Evolutionary conservation across 768 basidiomycete genomes (phyloP), one percentile per base, ranked within the genome.

Genomic region (Lanmaoa rubissima): DNA sequence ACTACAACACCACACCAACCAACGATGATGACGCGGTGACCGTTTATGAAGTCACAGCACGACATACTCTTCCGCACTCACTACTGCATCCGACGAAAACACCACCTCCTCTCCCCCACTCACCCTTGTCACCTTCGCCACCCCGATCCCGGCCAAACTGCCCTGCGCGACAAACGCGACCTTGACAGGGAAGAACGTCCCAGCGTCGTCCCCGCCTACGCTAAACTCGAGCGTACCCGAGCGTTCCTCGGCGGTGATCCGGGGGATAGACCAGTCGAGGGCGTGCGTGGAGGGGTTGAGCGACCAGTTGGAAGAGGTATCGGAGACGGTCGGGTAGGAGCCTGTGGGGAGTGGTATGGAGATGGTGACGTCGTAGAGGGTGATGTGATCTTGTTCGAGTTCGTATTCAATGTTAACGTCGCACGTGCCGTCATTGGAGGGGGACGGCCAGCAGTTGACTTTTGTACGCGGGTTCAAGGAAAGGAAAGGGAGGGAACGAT

Each of bases 371-470:
- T 98, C 92, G 70, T 91, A 84, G 2, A 98, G 79, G 0, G 85
- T 83, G 52, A 98, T 74, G 47, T 80, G 81, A 60, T 89, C 82
- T 60, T 93, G 90, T 69, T 96, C 94, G 45, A 98, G 87, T 70
- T 98, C 95, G 68, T 97, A 98, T 73, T 98, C 97, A 60, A 98
- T 92, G 73, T 91, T 95, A 57, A 98, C 92, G 61, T 96, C 94
- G 62, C 87, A 90, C 1, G 88, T 88, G n/a, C 94, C 94, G 58
- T 93, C 89, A 64, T 92, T 92, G 39, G 90, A 87, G 7, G 92
- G 89, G 13, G 93, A 87, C 13, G 95, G 97, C 95, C 95, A 98
- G 74, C 93, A 95, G 69, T 93, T 99, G 71, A 99, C 95, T 50
- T 94, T 39, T 94, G 61, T 19, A 8, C n/a, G 46, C 21, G 21